These are phyloP conservation scores for Coemansia sp. DNA, from an alignment of 192 early-diverging fungal genomes.

Conservation along the genomic window DNA sequence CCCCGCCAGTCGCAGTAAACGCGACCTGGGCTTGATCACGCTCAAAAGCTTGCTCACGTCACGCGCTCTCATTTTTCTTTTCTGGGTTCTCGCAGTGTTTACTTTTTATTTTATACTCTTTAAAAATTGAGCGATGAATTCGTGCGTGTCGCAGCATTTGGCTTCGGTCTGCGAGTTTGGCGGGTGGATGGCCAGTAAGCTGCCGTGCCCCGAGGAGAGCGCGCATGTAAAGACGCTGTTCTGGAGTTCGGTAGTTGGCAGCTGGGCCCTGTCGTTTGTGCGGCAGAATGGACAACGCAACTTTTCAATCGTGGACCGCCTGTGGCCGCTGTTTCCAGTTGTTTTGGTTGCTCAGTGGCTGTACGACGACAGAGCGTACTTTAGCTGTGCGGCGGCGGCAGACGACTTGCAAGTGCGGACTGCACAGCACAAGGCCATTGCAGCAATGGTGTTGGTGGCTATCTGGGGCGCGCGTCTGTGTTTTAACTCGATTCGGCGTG, in stretches of 20 bases:
- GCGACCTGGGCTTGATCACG: neutral
- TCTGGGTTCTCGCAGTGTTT: neutral
- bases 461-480: constrained; percentile 74
- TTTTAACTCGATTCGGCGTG: constrained; percentile 74
- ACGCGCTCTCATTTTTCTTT: neutral
- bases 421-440: constrained; percentile 24
- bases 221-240: constrained; percentile 8
- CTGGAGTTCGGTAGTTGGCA: constrained; percentile 13
- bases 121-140: neutral
- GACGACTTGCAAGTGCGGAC: neutral
- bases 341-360: constrained; percentile 56
- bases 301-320: constrained; percentile 62
- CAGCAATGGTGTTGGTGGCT: constrained; percentile 48
- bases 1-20: neutral
- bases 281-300: constrained; percentile 21
- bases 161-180: neutral
- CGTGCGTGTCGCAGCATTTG: neutral
- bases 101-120: neutral
- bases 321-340: constrained; percentile 73
- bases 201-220: neutral
- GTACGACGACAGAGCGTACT: constrained; percentile 17
- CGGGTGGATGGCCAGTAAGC: neutral
- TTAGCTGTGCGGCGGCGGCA: too few species aligned
- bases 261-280: constrained; percentile 24
- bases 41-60: neutral